phyloP scores from a whole-genome alignment of 2,329 filamentous ascomycete genomes.

The Hypoxylon sp. region DNA sequence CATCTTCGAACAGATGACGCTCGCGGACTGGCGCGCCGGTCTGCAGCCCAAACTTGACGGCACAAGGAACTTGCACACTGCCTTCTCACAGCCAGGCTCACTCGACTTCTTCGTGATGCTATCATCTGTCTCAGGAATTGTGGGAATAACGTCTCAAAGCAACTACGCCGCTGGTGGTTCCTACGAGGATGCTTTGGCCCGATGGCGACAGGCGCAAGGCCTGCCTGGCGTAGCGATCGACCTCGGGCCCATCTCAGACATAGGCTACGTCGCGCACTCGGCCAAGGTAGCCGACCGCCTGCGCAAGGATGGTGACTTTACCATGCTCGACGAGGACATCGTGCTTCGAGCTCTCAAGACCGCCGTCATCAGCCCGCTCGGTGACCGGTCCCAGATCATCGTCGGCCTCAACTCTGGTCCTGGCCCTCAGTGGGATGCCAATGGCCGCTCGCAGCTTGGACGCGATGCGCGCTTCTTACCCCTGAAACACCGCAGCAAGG shows the following conservation, averaged over 20 bases:
- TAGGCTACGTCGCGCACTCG: slow-evolving; percentile 9
- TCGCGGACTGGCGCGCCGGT: slow-evolving; percentile 14
- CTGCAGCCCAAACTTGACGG: slow-evolving; percentile 29
- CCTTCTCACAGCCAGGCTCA: slow-evolving; percentile 19
- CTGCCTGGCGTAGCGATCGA: slow-evolving; percentile 12
- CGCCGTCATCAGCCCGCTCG: not conserved
- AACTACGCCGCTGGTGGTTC: slow-evolving; percentile 15
- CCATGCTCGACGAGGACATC: too few species aligned
- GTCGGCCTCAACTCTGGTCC: slow-evolving; percentile 5
- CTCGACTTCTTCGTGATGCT: slow-evolving; percentile 39
- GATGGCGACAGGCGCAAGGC: not conserved
- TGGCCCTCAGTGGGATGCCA: slow-evolving; percentile 5
- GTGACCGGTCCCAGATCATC: not conserved
- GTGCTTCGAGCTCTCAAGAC: not conserved
- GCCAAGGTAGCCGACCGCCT: slow-evolving; percentile 1
- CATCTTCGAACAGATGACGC: slow-evolving; percentile 29
- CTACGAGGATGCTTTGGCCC: slow-evolving; percentile 21
- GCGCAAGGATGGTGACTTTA: too few species aligned
- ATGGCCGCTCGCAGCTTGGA: slow-evolving; percentile 9
- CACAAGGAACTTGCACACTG: slow-evolving; percentile 21
- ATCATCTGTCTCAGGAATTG: slow-evolving; percentile 25
- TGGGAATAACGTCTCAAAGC: slow-evolving; percentile 13
- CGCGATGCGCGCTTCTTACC: slow-evolving; percentile 18
- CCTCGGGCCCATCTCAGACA: slow-evolving; percentile 2
- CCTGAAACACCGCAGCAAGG: slow-evolving; percentile 3